A percentile compares a stretch with the other conserved stretches of the same genome.
Evolutionary conservation across 2,329 filamentous ascomycete genomes (phyloP).

Genomic region (Arachnopeziza araneosa): DNA sequence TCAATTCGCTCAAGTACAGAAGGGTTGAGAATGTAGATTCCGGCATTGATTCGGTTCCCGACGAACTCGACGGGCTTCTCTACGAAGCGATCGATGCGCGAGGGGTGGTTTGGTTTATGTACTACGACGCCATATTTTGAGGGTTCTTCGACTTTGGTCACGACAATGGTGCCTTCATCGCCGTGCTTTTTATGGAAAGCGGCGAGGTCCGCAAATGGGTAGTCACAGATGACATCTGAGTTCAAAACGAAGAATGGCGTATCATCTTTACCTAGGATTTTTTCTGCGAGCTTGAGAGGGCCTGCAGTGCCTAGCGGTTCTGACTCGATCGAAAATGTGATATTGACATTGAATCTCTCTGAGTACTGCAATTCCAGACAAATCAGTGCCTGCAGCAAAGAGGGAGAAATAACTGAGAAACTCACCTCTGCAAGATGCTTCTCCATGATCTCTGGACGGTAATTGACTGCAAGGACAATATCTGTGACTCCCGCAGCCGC

Average conservation of each 20-base stretch:
- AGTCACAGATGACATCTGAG: conserved; percentile 97
- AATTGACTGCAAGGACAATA: conserved; percentile 98
- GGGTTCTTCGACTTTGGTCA: conserved; percentile 98
- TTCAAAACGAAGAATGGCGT: conserved; percentile 97
- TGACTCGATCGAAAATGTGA: conserved; percentile 93
- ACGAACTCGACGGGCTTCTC: conserved; percentile 99
- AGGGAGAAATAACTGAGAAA: conserved; percentile 12
- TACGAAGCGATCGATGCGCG: conserved; percentile 95
- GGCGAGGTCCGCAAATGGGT: conserved; percentile 84
- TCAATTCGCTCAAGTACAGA: conserved; percentile 88
- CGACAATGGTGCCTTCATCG: conserved; percentile 93
- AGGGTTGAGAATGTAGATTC: conserved; percentile 96
- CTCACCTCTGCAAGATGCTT: conserved; percentile 81
- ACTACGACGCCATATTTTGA: conserved; percentile 99
- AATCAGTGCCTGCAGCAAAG: conserved; percentile 12
- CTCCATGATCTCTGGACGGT: conserved; percentile 97
- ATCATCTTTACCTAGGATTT: conserved; percentile 88
- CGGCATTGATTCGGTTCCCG: conserved; percentile 97
- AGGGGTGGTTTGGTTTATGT: conserved; percentile 87
- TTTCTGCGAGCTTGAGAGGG: conserved; percentile 90
- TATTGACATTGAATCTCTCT: conserved; percentile 85
- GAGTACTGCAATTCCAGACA: conserved; percentile 60
- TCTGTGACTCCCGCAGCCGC: conserved; percentile 92
- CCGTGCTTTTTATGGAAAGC: conserved; percentile 91
- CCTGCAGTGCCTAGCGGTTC: conserved; percentile 94